Evolutionary conservation across 768 basidiomycete species (phyloP), one percentile per base, ranked within the genome.

Genomic region (Tephrocybe rancida): DNA sequence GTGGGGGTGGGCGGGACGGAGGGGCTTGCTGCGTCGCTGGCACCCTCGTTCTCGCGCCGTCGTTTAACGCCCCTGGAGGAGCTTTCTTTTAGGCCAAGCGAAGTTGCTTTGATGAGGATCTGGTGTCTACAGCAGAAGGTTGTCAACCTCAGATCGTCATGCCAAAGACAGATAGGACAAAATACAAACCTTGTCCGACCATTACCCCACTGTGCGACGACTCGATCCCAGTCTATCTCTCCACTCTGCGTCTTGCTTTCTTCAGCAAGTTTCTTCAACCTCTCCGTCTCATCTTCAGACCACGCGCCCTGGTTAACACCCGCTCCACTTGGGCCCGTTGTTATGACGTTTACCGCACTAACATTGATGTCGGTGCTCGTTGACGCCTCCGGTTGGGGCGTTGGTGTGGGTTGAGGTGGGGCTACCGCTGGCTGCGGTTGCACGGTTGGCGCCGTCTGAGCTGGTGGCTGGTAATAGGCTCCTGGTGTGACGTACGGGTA

Each of bases 161-260:
- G 3, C 2, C 29, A 26, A 47, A 1, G 22, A 25, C 22, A 32
- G 22, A 41, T 35, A 22, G 16, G 38, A 49, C 51, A 1, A 14
- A 22, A 41, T 25, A 71, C 72, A 44, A 57, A 88, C 90, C 87
- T 84, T 50, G 90, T 85, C 49, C 90, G 77, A 34, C 82, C 82
- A 56, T 79, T 79, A 3, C 90, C 90, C 84, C 88, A 92, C 61
- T 87, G 81, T 44, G 75, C 75, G 46, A 86, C 82, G 21, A 92
- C 79, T 73, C 85, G 83, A 66, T 92, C 90, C 90, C 90, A 93
- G 46, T 88, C 87, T 35, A 87, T 85, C 54, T 87, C 86, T 11
- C 83, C 82, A 48, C 77, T 74, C 4, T 75, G 65, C 14, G 63
- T 67, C 52, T 80, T 80, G 63, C 84, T 85, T 48, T 89, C 83